phyloP scores from a whole-genome alignment of 164 flowering plant genomes.

The Umbilicus rupestris region DNA sequence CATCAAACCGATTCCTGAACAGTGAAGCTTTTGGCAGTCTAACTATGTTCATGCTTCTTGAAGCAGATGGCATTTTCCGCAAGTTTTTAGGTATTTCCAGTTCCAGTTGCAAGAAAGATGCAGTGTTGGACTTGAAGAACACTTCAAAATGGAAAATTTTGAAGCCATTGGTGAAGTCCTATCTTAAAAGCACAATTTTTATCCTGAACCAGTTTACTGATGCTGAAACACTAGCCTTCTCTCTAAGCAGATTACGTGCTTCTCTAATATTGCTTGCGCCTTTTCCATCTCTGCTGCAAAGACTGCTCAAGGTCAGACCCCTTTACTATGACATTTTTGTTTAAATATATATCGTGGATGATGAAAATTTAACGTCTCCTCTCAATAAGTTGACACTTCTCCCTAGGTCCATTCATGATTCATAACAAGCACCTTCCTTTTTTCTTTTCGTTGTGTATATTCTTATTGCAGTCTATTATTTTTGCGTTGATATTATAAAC shows the following conservation, averaged over 20 bases:
- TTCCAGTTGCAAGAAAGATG: slow-evolving; percentile 39
- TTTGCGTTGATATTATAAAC: not conserved
- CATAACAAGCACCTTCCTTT: too few relatives aligned
- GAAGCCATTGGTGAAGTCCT: slow-evolving; percentile 76
- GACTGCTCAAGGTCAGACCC: slow-evolving; percentile 59
- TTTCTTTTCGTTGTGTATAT: too few relatives aligned
- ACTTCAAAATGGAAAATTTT: slow-evolving; percentile 50
- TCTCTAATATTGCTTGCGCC: slow-evolving; percentile 58
- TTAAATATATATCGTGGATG: not conserved
- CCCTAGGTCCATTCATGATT: too few relatives aligned
- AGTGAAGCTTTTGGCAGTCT: slow-evolving; percentile 40
- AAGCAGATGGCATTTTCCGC: slow-evolving; percentile 57
- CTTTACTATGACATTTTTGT: not conserved
- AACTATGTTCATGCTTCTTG: slow-evolving; percentile 48
- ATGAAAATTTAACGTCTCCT: not conserved
- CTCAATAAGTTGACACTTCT: too few relatives aligned
- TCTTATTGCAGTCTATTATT: too few relatives aligned
- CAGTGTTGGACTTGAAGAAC: slow-evolving; percentile 41
- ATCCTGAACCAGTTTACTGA: slow-evolving; percentile 67
- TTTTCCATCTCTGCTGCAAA: slow-evolving; percentile 49
- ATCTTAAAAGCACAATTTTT: slow-evolving; percentile 56
- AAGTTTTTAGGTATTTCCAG: slow-evolving; percentile 40
- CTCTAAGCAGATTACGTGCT: slow-evolving; percentile 49
- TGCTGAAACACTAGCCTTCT: slow-evolving; percentile 45
- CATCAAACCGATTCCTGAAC: slow-evolving; percentile 24